Evolutionary conservation across 495 filamentous ascomycete species (phyloP).

Genomic region (Haplographium delicatum): DNA sequence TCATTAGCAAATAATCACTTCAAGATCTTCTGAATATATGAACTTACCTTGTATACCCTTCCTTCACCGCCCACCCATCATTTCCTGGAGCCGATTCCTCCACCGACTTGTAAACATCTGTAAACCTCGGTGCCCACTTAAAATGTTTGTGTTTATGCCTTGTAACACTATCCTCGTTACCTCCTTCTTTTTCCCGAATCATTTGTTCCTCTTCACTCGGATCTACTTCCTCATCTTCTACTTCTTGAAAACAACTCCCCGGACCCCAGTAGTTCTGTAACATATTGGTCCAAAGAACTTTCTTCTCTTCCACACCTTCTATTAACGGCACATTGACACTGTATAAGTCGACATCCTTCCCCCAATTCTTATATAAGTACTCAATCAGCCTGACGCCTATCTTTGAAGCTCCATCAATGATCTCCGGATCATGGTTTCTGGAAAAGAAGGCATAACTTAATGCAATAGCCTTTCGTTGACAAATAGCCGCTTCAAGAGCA

Average conservation of each 20-base stretch:
- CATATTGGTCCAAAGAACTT: slow-evolving; percentile 74
- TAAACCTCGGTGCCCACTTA: slow-evolving; percentile 85
- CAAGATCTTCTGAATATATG: no score
- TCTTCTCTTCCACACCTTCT: slow-evolving; percentile 57
- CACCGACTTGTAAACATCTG: slow-evolving; percentile 79
- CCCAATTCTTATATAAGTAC: slow-evolving; percentile 71
- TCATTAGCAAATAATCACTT: slow-evolving; percentile 2
- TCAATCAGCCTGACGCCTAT: slow-evolving; percentile 72
- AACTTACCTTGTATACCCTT: slow-evolving; percentile 79
- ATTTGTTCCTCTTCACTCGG: slow-evolving; percentile 60
- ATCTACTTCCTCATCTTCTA: slow-evolving; percentile 54
- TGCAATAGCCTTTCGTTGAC: slow-evolving; percentile 69
- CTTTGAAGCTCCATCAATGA: slow-evolving; percentile 68
- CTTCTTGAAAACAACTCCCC: slow-evolving; percentile 79
- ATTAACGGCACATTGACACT: slow-evolving; percentile 81
- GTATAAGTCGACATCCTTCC: slow-evolving; percentile 70
- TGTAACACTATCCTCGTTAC: slow-evolving; percentile 24
- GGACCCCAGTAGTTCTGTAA: slow-evolving; percentile 81
- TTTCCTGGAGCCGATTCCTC: slow-evolving; percentile 76
- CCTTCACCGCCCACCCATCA: slow-evolving; percentile 90
- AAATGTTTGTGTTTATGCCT: slow-evolving; percentile 74
- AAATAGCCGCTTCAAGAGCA: slow-evolving; percentile 88
- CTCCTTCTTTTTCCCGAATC: slow-evolving; percentile 55
- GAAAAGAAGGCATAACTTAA: slow-evolving; percentile 84
- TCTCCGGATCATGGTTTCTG: slow-evolving; percentile 64